Percentiles rank a stretch among this genome's conserved stretches.
These are phyloP conservation scores for Closterium sp. DNA, from an alignment of 139 green algal genomes.

Conservation along the genomic window DNA sequence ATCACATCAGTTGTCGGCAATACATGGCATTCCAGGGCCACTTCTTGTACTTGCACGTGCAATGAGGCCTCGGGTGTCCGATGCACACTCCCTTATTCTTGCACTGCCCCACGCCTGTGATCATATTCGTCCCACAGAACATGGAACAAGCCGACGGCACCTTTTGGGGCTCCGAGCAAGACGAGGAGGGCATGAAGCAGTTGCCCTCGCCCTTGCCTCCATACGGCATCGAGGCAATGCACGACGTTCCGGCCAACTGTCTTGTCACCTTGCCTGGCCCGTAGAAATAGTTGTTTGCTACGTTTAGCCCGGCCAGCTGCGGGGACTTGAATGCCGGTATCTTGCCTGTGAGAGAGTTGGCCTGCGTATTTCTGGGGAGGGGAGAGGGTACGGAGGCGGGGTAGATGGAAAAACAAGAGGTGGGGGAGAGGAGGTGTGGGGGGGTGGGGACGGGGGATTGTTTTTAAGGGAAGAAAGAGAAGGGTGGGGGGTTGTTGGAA, in stretches of 20 bases:
- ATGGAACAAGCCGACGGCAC: not conserved
- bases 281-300: not conserved
- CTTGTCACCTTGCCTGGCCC: not conserved
- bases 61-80: not conserved
- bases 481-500: too few species aligned
- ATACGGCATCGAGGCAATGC: not conserved
- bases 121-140: not conserved
- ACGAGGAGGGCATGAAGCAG: not conserved
- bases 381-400: not conserved
- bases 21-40: not conserved
- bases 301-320: not conserved
- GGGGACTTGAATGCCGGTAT: not conserved
- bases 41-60: not conserved
- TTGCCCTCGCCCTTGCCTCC: not conserved
- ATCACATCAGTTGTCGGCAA: not conserved
- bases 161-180: not conserved
- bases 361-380: not conserved
- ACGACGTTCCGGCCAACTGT: not conserved
- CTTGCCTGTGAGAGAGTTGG: not conserved
- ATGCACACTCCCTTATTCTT: not conserved
- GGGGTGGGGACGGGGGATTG: too few species aligned
- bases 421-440: too few species aligned
- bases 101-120: not conserved
- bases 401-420: too few species aligned
- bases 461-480: too few species aligned